These are phyloP conservation scores for Cryptococcus deneoformans DNA, from an alignment of 1,284 basidiomycete species.

Conservation along the genomic window DNA sequence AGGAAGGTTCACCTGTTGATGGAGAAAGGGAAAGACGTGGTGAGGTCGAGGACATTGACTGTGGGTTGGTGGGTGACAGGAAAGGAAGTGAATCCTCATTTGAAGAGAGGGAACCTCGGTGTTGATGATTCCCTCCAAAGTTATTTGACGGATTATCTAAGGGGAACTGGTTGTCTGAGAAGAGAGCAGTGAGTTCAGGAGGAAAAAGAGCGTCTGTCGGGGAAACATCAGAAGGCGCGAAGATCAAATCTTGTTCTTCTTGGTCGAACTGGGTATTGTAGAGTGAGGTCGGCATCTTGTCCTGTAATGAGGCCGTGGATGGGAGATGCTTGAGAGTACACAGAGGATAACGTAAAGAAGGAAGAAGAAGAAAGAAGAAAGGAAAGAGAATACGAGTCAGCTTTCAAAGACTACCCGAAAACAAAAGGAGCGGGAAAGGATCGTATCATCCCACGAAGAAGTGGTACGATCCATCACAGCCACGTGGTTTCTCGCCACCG, in stretches of 20 bases:
- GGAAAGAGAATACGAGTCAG: neutral
- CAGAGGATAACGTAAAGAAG: too few relatives aligned
- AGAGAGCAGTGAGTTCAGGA: slow-evolving; percentile 22
- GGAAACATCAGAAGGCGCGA: slow-evolving; percentile 21
- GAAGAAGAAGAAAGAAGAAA: neutral
- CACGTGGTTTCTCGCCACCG: neutral
- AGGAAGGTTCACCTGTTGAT: slow-evolving; percentile 15
- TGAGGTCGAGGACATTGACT: neutral
- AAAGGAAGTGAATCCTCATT: slow-evolving; percentile 6
- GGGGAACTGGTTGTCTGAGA: slow-evolving; percentile 1
- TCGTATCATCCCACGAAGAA: neutral
- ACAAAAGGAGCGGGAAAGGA: neutral
- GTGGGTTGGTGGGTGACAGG: slow-evolving; percentile 6
- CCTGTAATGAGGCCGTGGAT: neutral
- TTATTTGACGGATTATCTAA: slow-evolving; percentile 6
- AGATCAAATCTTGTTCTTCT: slow-evolving; percentile 9
- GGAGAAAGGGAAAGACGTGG: slow-evolving; percentile 26
- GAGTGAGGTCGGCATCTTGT: slow-evolving; percentile 10
- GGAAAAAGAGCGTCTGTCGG: slow-evolving; percentile 23
- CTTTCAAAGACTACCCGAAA: neutral
- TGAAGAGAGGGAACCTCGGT: slow-evolving; percentile 6
- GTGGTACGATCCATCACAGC: slow-evolving; percentile 1
- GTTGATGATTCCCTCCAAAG: neutral
- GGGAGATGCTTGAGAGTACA: too few relatives aligned
- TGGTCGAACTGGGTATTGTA: neutral